Conservation (phyloP, 495 filamentous ascomycete genomes). For the Aspergillus nidulans region DNA sequence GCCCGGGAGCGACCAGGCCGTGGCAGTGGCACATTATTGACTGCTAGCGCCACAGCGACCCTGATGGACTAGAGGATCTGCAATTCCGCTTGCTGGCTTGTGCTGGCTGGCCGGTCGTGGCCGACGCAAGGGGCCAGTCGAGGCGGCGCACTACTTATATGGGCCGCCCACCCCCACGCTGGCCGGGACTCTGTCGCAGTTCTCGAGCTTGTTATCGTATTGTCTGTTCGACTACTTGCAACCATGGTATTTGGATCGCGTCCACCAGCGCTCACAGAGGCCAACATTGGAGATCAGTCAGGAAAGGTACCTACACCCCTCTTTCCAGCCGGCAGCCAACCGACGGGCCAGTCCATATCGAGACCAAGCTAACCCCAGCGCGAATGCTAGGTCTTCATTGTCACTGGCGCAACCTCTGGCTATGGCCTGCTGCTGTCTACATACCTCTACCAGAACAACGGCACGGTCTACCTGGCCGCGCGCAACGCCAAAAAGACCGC, state of each 20-base stretch:
- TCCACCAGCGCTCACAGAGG: conserved; percentile 5
- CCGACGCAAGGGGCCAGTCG: neutral
- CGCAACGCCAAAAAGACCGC: conserved; percentile 26
- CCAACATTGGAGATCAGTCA: conserved; percentile 3
- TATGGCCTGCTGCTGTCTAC: conserved; percentile 38
- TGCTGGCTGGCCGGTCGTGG: neutral
- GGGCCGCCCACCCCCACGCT: neutral
- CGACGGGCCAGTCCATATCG: no score
- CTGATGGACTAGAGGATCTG: neutral
- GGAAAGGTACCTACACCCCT: conserved; percentile 8
- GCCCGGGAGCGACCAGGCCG: no score
- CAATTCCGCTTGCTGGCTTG: no score
- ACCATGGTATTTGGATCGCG: neutral
- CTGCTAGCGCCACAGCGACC: neutral
- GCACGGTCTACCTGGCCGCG: conserved; percentile 36
- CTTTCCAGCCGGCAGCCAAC: neutral
- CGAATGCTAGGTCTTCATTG: conserved; percentile 33
- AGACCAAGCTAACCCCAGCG: neutral
- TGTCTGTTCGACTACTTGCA: no score
- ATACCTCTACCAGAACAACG: conserved; percentile 36
- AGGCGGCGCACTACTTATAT: neutral
- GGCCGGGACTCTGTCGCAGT: no score
- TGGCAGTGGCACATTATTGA: neutral
- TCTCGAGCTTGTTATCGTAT: neutral
- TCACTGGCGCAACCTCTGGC: conserved; percentile 41